Evolutionary conservation across 106 monocot genomes (phyloP), one percentile per base, ranked within the genome.

Genomic region (Dioscorea zingiberensis): DNA sequence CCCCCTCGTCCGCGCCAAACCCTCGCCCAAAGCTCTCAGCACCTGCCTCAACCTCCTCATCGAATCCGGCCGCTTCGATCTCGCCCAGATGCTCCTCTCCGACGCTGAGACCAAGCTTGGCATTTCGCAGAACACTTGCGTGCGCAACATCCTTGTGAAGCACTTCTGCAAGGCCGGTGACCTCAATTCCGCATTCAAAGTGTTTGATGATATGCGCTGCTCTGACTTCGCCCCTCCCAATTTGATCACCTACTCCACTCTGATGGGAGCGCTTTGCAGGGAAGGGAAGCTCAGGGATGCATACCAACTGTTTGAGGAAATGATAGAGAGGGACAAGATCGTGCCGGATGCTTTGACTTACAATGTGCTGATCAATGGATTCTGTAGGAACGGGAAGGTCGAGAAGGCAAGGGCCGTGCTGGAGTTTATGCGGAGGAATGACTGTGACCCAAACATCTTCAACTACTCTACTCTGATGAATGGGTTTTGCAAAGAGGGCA

Each of bases 301-400:
- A 8, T 89, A 89, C 56, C 21, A 82, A 21, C 44, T 98, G 77
- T 93, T 98, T n/a, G 98, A 98, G 62, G 92, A 98, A 76, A 93
- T 98, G 98, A 82, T 89, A 21, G 85, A 77, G 44, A 84, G 63
- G 56, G 89, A 82, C n/a, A 44, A 60, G 56, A 84, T 98, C 25
- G 62, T 80, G 14, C 92, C 98, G 0, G 98, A 98, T 44, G 64
- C 62, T 0, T 24, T 93, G 53, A 74, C 81, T 2, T 98, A 86
- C 63, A 98, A 98, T 29, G 68, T 89, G 45, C 55, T 98, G 57
- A 86, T 93, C 13, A 67, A 78, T 60, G 98, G 98, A 14, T 98
- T 98, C 47, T 92, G 92, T 28, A 71, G 79, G 25, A 55, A 73
- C 5, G 86, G 86, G 24, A 76, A 65, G 69, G 66, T 78, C 14